These are phyloP conservation scores for Boletus huronensis DNA, from an alignment of 768 basidiomycete species.

Conservation along the genomic window DNA sequence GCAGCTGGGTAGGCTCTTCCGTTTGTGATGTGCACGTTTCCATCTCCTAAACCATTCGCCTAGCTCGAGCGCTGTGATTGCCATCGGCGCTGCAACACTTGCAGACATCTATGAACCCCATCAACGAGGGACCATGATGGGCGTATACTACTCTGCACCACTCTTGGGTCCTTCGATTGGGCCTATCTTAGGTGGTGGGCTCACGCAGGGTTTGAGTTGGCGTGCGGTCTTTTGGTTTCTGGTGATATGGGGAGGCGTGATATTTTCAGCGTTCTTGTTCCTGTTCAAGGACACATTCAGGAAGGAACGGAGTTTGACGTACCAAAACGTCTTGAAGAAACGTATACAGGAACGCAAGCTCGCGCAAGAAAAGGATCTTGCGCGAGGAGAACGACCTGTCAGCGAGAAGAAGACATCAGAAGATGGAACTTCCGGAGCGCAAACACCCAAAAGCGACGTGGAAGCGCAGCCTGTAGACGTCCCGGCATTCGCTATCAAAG, in stretches of 20 bases:
- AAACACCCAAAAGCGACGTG: constrained; percentile 23
- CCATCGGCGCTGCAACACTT: constrained; percentile 67
- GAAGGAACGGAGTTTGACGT: constrained; percentile 74
- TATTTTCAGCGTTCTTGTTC: constrained; percentile 56
- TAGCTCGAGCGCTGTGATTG: constrained; percentile 65
- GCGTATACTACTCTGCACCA: constrained; percentile 77
- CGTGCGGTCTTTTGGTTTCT: constrained; percentile 86
- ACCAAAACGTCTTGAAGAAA: constrained; percentile 61
- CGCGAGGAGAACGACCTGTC: constrained; percentile 5
- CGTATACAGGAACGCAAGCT: constrained; percentile 30
- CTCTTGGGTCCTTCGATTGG: constrained; percentile 70
- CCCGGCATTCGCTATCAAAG: constrained; percentile 19
- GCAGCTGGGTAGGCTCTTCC: constrained; percentile 49
- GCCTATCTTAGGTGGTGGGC: constrained; percentile 65
- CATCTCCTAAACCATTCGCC: neutral
- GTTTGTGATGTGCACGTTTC: neutral
- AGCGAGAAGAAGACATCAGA: constrained; percentile 7
- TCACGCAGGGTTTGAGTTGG: constrained; percentile 72
- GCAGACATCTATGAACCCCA: constrained; percentile 77
- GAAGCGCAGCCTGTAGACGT: constrained; percentile 16
- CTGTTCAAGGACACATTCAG: constrained; percentile 84
- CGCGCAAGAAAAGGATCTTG: constrained; percentile 12
- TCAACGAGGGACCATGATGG: constrained; percentile 77
- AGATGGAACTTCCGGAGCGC: neutral
- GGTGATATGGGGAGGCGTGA: constrained; percentile 55